A percentile compares a stretch with the other conserved stretches of the same genome.
Conservation (phyloP, 305 asterid genomes). For the Solanum aculeatissimum region DNA sequence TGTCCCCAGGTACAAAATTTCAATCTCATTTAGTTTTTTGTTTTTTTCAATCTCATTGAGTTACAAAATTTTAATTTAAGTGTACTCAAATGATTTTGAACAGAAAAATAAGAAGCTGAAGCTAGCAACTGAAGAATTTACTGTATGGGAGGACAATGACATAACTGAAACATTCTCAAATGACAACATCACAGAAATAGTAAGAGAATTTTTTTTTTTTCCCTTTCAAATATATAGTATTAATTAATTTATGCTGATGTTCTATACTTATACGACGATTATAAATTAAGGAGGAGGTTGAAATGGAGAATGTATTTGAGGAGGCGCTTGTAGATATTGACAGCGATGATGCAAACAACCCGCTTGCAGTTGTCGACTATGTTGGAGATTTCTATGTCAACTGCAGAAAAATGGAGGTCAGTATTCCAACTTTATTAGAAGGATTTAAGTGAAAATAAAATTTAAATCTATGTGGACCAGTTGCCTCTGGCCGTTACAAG, state of each 20-base stretch:
- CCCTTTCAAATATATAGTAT: neutral
- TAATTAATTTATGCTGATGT: neutral
- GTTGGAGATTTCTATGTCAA: constrained; percentile 46
- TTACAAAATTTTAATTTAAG: neutral
- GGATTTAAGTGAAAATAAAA: neutral
- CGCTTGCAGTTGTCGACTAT: constrained; percentile 59
- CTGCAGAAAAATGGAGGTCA: constrained; percentile 70
- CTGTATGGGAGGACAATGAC: constrained; percentile 28
- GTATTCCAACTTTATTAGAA: neutral
- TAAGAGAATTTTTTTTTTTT: neutral
- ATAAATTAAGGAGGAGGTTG: constrained; percentile 46
- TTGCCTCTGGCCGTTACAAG: too few species aligned
- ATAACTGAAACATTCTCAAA: constrained; percentile 15
- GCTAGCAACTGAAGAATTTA: constrained; percentile 25
- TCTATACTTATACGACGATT: neutral
- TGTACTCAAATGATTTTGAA: neutral
- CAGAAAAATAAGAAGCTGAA: constrained; percentile 47
- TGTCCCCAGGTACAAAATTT: constrained; percentile 23
- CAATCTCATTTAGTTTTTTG: too few species aligned
- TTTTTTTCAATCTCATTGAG: neutral
- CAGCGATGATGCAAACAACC: constrained; percentile 40
- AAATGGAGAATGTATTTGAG: constrained; percentile 70
- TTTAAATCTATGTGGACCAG: too few species aligned
- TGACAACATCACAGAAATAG: constrained; percentile 22
- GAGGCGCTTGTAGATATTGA: constrained; percentile 67